phyloP scores from a whole-genome alignment of 1,284 basidiomycete species.

The Papiliotrema nemorosa region DNA sequence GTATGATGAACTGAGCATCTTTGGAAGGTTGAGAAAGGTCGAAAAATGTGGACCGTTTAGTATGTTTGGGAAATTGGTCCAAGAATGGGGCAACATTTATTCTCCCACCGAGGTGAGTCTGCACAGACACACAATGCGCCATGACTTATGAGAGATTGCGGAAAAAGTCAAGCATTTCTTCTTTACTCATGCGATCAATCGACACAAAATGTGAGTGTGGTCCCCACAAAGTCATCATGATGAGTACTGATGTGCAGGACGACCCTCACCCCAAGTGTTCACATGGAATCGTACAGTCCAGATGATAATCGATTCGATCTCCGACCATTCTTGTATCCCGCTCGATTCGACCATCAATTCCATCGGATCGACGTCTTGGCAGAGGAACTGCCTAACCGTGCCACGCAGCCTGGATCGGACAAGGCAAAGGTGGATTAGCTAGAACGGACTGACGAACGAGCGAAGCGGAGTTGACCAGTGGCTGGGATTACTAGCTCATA shows the following conservation, averaged over 20 bases:
- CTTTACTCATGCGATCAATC: conserved; percentile 92
- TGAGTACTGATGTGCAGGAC: conserved; percentile 53
- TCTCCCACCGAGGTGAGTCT: conserved; percentile 69
- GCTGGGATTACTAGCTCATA: too few species aligned
- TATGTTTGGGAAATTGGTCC: conserved; percentile 90
- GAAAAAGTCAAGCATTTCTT: conserved; percentile 98
- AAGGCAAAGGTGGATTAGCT: conserved; percentile 52
- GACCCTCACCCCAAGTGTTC: conserved; percentile 92
- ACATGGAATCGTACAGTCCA: conserved; percentile 93
- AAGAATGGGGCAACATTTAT: conserved; percentile 76
- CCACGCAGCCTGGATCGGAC: conserved; percentile 48
- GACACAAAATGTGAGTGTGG: conserved; percentile 81
- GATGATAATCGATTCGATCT: conserved; percentile 98
- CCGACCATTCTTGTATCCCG: conserved; percentile 92
- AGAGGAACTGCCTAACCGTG: conserved; percentile 67
- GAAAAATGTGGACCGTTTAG: conserved; percentile 96
- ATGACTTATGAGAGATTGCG: conserved; percentile 63
- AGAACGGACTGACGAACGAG: neutral
- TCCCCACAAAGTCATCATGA: neutral
- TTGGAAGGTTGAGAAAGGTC: conserved; percentile 88
- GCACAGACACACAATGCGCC: neutral
- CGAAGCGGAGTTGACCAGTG: neutral
- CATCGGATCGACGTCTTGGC: conserved; percentile 85
- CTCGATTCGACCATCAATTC: conserved; percentile 94
- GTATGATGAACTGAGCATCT: conserved; percentile 92